These are phyloP conservation scores for Phascolomyces articulosus DNA, from an alignment of 371 early-diverging fungal genomes.

Conservation along the genomic window DNA sequence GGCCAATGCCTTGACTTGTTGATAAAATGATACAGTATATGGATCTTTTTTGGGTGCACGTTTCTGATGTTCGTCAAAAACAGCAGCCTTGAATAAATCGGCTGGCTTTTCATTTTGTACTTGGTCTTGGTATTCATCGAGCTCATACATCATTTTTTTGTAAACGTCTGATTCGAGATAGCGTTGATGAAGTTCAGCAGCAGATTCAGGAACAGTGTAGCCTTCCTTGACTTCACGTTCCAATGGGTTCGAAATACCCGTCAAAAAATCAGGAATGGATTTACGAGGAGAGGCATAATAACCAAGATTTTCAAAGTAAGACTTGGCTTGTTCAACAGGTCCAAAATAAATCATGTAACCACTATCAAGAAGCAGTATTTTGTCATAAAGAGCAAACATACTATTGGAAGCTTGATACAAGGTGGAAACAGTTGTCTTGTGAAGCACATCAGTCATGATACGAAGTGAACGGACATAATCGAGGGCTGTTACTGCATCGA, in stretches of 20 bases:
- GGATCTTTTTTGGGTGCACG: slow-evolving; percentile 52
- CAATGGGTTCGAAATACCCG: slow-evolving; percentile 53
- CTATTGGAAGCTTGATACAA: slow-evolving; percentile 62
- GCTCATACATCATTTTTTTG: slow-evolving; percentile 23
- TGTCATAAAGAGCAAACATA: slow-evolving; percentile 65
- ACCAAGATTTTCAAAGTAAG: slow-evolving; percentile 51
- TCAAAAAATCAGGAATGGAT: slow-evolving; percentile 70
- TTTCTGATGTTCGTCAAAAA: slow-evolving; percentile 55
- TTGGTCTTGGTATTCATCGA: slow-evolving; percentile 37
- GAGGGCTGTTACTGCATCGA: slow-evolving; percentile 79
- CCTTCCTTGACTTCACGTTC: slow-evolving; percentile 53
- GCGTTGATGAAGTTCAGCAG: slow-evolving; percentile 49
- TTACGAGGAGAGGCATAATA: slow-evolving; percentile 62
- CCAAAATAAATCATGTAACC: slow-evolving; percentile 67
- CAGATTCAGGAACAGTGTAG: slow-evolving; percentile 43
- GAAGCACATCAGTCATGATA: slow-evolving; percentile 48
- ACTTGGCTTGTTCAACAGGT: slow-evolving; percentile 44
- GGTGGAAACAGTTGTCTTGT: slow-evolving; percentile 54
- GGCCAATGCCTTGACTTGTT: slow-evolving; percentile 60
- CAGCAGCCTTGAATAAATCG: slow-evolving; percentile 51
- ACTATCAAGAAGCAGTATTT: slow-evolving; percentile 55
- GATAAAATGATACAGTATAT: slow-evolving; percentile 58
- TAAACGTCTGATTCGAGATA: slow-evolving; percentile 42
- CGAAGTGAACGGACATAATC: slow-evolving; percentile 59
- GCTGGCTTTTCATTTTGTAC: slow-evolving; percentile 33